Evolutionary conservation across 345 rosid genomes (phyloP).

Genomic region (Boechera stricta): DNA sequence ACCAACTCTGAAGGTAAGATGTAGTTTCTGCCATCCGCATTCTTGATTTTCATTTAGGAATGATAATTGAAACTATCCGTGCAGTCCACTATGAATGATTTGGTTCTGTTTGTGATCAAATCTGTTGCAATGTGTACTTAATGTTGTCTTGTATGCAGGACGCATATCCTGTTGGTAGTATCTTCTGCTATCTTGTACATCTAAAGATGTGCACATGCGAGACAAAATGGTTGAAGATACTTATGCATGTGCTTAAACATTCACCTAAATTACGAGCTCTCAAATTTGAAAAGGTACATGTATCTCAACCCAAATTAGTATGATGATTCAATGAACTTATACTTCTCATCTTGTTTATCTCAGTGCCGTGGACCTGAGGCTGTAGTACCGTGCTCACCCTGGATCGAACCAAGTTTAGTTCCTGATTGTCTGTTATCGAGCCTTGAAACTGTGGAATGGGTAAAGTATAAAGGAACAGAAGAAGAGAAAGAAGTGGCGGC

Average conservation of each 20-base stretch:
- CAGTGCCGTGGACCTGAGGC: not conserved
- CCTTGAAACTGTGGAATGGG: slow-evolving; percentile 26
- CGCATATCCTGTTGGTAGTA: not conserved
- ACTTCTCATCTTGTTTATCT: not conserved
- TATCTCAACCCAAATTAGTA: not conserved
- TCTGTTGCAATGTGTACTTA: not conserved
- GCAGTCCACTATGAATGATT: no score
- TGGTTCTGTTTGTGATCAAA: no score
- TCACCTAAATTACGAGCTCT: slow-evolving; percentile 19
- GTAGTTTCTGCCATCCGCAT: not conserved
- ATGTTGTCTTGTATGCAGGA: not conserved
- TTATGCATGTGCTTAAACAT: slow-evolving; percentile 22
- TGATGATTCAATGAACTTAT: not conserved
- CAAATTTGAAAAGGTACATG: slow-evolving; percentile 9
- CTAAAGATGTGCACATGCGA: slow-evolving; percentile 8
- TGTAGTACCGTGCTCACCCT: not conserved
- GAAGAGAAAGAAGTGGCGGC: slow-evolving; percentile 13
- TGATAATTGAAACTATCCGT: no score
- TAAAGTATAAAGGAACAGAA: not conserved
- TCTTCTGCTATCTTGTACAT: not conserved
- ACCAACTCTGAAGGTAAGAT: not conserved
- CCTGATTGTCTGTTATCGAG: slow-evolving; percentile 12
- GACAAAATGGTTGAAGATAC: slow-evolving; percentile 19
- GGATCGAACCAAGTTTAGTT: slow-evolving; percentile 23
- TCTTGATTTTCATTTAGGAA: not conserved